Evolutionary conservation across 1,284 basidiomycete species (phyloP).

Genomic region (Sporisorium exsertum): DNA sequence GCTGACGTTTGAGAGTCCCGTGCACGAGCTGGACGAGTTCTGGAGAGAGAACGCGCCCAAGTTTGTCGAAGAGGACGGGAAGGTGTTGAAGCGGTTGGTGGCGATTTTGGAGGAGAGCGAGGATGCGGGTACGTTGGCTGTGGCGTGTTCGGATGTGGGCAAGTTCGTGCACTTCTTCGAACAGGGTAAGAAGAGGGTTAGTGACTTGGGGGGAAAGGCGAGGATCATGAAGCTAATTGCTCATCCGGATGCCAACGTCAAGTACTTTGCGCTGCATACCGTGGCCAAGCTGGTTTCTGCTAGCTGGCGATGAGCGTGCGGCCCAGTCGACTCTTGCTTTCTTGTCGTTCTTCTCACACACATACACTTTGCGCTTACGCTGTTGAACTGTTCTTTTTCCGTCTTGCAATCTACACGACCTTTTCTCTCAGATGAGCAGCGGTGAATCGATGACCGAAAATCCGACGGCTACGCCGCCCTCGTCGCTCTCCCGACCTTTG

Average conservation of each 20-base stretch:
- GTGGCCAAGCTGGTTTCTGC: conserved; percentile 60
- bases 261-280: conserved; percentile 81
- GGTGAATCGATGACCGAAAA: conserved; percentile 87
- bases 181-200: conserved; percentile 73
- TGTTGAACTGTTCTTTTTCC: conserved; percentile 1
- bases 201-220: conserved; percentile 86
- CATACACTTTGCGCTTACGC: background rate
- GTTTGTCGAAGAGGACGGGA: conserved; percentile 90
- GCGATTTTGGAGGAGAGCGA: conserved; percentile 63
- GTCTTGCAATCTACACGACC: background rate
- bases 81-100: conserved; percentile 90
- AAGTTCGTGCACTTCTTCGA: conserved; percentile 64
- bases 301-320: conserved; percentile 55
- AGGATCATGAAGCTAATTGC: conserved; percentile 95
- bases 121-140: conserved; percentile 57
- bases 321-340: too few relatives aligned
- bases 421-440: conserved; percentile 73
- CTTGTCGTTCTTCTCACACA: background rate
- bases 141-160: conserved; percentile 64
- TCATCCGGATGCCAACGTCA: conserved; percentile 86
- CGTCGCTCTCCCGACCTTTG: conserved; percentile 90
- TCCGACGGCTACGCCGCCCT: conserved; percentile 93
- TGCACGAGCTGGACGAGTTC: conserved; percentile 94
- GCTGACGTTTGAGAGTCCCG: conserved; percentile 87
- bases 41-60: conserved; percentile 94